Evolutionary conservation across 306 rosid species (phyloP), one percentile per base, ranked within the genome.

Genomic region (Acacia melanoxylon): DNA sequence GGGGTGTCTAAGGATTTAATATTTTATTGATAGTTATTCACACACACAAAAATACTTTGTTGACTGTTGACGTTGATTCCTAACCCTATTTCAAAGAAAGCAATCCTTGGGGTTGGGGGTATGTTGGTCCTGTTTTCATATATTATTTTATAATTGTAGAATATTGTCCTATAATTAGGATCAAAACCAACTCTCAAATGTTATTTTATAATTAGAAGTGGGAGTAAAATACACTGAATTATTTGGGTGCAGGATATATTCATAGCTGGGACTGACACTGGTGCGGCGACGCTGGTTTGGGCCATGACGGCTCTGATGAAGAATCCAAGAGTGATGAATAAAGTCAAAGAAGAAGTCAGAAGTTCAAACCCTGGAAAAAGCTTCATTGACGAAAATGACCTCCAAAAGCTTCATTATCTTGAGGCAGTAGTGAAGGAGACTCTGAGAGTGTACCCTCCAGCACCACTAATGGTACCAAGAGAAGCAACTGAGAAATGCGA

Each of bases 221-320:
- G n/a, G n/a, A n/a, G n/a, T n/a, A 62, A 62, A 25, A 25, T 25
- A 62, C 14, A 62, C 1, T 63, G 10, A 15, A 29, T 15, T 27
- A 29, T 62, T 27, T 62, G 40, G 71, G 45, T 85, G 82, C 84
- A 86, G 89, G 75, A 86, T 73, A 81, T 86, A 8, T 83, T 84
- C 40, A 14, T 74, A 68, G 87, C 86, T 5, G 87, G 87, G 75
- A 83, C 87, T 6, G 85, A 86, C 78, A 54, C 89, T 0, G 37
- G 33, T 49, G 35, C 83, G n/a, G 83, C 79, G n/a, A 16, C 63
- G 42, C 10, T 67, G 4, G 85, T 81, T n/a, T 86, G 89, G 89
- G 81, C 85, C 0, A 86, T 83, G 89, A 83, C 62, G 0, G 81
- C 87, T 72, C 56, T 86, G 19, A n/a, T 86, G 63, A 86, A 77